Evolutionary conservation across 2,329 filamentous ascomycete species (phyloP), one percentile per base, ranked within the genome.

Genomic region (Lecanicillium sp.): DNA sequence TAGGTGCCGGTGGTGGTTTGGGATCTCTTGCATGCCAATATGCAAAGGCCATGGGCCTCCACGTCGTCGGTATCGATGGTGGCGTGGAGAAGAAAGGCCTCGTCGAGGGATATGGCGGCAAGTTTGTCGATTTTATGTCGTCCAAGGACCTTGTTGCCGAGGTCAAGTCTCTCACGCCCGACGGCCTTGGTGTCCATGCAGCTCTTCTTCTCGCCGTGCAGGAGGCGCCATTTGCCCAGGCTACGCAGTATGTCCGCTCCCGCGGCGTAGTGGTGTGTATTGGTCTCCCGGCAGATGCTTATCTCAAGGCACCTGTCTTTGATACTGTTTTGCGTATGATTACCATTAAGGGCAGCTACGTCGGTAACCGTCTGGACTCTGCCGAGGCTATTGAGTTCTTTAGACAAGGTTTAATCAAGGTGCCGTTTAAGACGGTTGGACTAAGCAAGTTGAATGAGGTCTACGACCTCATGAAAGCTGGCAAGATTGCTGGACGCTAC

Each of bases 321-420:
- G 22, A 89, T 56, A 86, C 83, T 7, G 90, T 95, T 45, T 72
- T 90, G 56, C 68, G 81, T 65, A 95, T 95, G 87, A 80, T 95
- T 67, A 80, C 65, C 52, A 95, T 96, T 71, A 85, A 85, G 70
- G 89, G 89, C 44, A 87, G 80, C 51, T 95, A 95, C 58, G 90
- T 96, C 49, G 90, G 90, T 42, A 95, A 94, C 70, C 78, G 90
- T 49, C 80, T 83, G 58, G 90, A 96, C 59, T 83, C 80, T 1
- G 76, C 80, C 38, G 90, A 96, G 69, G 89, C 90, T 3, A 71
- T 96, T 45, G 89, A 95, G 49, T 95, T 95, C 69, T 95, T 78
- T 71, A 68, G 74, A 41, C 74, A 83, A 16, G 90, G 90, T 13
- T 65, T 94, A 47, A 89, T 96, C 73, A 83, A 86, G 57, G 80